Base-by-base conservation (phyloP, 768 basidiomycete genomes). In the Macrolepiota albuminosa region DNA sequence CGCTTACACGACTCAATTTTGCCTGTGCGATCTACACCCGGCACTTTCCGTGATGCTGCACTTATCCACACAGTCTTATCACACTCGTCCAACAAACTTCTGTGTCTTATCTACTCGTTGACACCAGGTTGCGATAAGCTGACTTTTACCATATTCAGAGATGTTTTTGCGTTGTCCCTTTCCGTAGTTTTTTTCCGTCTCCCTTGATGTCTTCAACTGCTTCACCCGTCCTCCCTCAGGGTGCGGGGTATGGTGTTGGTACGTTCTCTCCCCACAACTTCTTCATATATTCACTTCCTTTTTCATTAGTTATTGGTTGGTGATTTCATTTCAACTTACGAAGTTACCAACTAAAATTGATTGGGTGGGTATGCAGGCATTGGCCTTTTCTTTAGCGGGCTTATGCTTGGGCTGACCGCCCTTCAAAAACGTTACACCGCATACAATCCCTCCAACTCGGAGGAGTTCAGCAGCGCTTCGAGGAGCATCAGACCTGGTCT, bases 401-500 rank as follows among this genome's bases (percentile, higher is more conserved):
- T 93, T 67, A 93, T 93, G 91, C 67, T 92, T 24, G 69, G 80
- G 51, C 68, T 96, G 61, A 94, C 92, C 8, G 86, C 85, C 43
- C 71, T 96, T 43, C 94, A 96, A 74, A 76, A 85, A 45, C 84
- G 93, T 42, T 96, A 95, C 69, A 95, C 94, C 0, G 78, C 83
- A 0, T 90, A 86, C 70, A 90, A 89, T 4, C 87, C 89, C 16
- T 83, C 83, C 59, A 87, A 81, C 61, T 85, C 92, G 1, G 93
- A 95, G 70, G 91, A 93, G 68, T 93, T 93, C 66, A 88, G 84
- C 55, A 88, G 85, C 62, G 91, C 91, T 9, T 91, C 89, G 1
- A 80, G 91, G 36, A 87, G 87, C 58, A 83, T 97, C 56, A 95
- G 95, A 65, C 93, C 95, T 7, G 95, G 95, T 10, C 78, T 98